Base-by-base conservation (phyloP, 129 eudicot genomes). In the Tagetes erecta region DNA sequence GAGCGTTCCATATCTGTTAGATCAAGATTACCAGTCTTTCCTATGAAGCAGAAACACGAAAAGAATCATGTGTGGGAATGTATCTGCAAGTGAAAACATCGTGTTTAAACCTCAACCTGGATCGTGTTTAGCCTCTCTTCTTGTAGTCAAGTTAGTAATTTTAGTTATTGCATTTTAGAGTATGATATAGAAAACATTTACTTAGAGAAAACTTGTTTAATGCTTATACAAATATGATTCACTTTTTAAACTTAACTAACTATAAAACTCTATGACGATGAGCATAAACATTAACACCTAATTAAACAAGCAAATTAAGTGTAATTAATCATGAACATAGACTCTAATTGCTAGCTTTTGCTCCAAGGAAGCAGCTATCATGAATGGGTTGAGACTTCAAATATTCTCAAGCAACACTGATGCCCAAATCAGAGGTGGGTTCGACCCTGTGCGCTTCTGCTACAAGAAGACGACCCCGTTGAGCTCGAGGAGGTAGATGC, bases 401-500 rank as follows among this genome's bases (percentile, higher is more conserved):
- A 70, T 64, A 58, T 70, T 73, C 73, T 63, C 73, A 83, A 10
- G 85, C 86, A 74, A 78, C 79, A 55, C 80, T 75, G 69, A 74
- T 69, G 72, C 91, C 89, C 58, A 92, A 68, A 77, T 86, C 92
- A 55, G 96, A 72, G 62, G 80, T 67, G 77, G 89, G 81, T 76
- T 87, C 91, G 34, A 77, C 70, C 72, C 79, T 85, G 12, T 77
- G 85, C 33, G 85, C 3, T 66, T 85, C 92, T 7, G 76, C 83
- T 46, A 96, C 88, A 35, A 95, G 99, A 79, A 85, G 83, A 42
- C 97, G 84, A 7, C 94, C 88, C 51, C 84, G 88, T 67, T 88
- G 97, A 10, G 99, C 97, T 35, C 99, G 96, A 45, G 99, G 99
- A 12, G 99, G 99, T 31, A 91, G 85, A 74, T 95, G 99, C 73